Conservation (phyloP, 441 rosid genomes). For the Populus trichocarpa region DNA sequence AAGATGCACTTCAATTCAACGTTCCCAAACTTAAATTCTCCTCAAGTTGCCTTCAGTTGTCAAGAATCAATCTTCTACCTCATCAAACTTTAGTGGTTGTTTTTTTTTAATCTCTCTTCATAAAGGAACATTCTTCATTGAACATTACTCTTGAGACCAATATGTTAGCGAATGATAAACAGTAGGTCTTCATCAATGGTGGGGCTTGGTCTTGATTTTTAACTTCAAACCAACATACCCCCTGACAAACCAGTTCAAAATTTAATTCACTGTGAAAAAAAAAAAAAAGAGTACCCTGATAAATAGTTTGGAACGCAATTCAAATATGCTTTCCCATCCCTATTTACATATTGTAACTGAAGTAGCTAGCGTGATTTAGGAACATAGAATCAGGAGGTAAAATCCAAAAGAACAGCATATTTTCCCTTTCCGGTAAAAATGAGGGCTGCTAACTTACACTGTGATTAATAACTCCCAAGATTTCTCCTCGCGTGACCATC, state of each 20-base stretch:
- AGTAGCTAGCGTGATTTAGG: not conserved
- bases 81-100: slow-evolving; percentile 66
- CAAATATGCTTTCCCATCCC: slow-evolving; percentile 14
- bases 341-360: slow-evolving; percentile 3
- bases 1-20: slow-evolving; percentile 61
- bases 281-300: slow-evolving; percentile 28
- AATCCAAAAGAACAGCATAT: not conserved
- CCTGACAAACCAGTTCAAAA: slow-evolving; percentile 94
- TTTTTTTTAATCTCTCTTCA: slow-evolving; percentile 52
- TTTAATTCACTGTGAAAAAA: slow-evolving; percentile 49
- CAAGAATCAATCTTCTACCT: slow-evolving; percentile 52
- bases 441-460: not conserved
- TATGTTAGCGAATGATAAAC: slow-evolving; percentile 58
- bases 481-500: not conserved
- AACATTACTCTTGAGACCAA: slow-evolving; percentile 45
- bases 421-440: not conserved
- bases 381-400: not conserved
- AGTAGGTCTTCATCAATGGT: slow-evolving; percentile 72
- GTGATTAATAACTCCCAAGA: not conserved
- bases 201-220: slow-evolving; percentile 96
- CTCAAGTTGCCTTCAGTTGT: slow-evolving; percentile 48
- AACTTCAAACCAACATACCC: slow-evolving; percentile 97
- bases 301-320: slow-evolving; percentile 24
- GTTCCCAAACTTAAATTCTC: slow-evolving; percentile 48
- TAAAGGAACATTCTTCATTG: slow-evolving; percentile 58